Conservation (phyloP, 208 protist species). For the Trypanosoma lewisi region DNA sequence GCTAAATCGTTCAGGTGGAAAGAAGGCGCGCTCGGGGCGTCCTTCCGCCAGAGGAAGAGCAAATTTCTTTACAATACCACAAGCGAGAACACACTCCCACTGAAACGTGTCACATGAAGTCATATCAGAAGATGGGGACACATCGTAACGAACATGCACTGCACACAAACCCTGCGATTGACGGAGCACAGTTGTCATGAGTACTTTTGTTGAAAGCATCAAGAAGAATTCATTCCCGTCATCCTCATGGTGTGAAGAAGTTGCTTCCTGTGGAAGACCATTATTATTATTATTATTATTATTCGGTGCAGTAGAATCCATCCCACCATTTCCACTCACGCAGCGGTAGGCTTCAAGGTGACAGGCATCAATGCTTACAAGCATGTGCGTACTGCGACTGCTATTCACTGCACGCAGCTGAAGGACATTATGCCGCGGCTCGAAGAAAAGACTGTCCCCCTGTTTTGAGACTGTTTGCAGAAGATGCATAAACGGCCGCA, state of each 20-base stretch:
- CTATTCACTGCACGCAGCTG: constrained; percentile 39
- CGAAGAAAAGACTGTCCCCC: constrained; percentile 39
- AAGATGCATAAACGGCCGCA: constrained; percentile 44
- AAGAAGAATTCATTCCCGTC: constrained; percentile 14
- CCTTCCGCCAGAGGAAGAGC: constrained; percentile 37
- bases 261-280: neutral
- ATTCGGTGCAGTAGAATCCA: neutral
- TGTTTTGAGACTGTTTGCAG: constrained; percentile 37
- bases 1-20: constrained; percentile 23
- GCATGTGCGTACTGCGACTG: constrained; percentile 33
- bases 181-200: constrained; percentile 44
- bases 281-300: too few species aligned
- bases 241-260: neutral
- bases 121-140: neutral
- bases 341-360: constrained; percentile 42
- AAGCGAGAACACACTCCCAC: constrained; percentile 32
- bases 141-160: constrained; percentile 10
- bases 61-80: constrained; percentile 44
- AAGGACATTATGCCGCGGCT: constrained; percentile 34
- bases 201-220: constrained; percentile 37
- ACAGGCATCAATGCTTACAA: constrained; percentile 26
- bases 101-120: constrained; percentile 29
- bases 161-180: constrained; percentile 17
- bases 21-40: constrained; percentile 23
- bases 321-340: neutral